phyloP scores from a whole-genome alignment of 2,329 filamentous ascomycete species.

The Ceratocystiopsis brevicomis region DNA sequence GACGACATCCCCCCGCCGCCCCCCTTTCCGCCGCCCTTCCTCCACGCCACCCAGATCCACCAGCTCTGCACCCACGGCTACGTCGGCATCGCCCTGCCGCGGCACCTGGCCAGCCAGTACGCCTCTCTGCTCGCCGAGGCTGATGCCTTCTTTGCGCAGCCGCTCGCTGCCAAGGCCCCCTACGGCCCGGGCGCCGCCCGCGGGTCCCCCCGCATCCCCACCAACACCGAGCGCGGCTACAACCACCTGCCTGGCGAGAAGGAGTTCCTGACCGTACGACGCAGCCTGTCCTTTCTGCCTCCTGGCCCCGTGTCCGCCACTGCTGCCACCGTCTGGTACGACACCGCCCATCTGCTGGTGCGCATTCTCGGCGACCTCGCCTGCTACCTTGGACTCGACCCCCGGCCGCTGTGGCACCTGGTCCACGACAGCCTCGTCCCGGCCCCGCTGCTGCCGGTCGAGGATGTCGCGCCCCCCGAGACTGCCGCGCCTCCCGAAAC shows the following conservation, averaged over 20 bases:
- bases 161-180: conserved; percentile 2
- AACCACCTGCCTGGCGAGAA: conserved; percentile 8
- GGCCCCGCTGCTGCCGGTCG: background rate
- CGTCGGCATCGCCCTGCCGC: conserved; percentile 6
- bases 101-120: conserved; percentile 2
- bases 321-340: conserved; percentile 7
- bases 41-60: conserved; percentile 3
- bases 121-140: conserved; percentile 2
- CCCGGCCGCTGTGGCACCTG: conserved; percentile 7
- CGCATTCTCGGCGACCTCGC: conserved; percentile 10
- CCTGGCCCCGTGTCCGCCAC: background rate
- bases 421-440: conserved; percentile 7
- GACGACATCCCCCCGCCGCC: conserved; percentile 1
- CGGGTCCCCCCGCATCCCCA: conserved; percentile 3
- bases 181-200: conserved; percentile 4
- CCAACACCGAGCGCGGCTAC: conserved; percentile 10
- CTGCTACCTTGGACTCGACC: conserved; percentile 4
- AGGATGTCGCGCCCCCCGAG: too few relatives aligned
- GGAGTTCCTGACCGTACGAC: conserved; percentile 10
- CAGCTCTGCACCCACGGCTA: conserved; percentile 11
- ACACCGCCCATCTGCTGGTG: conserved; percentile 9
- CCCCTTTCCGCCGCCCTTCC: conserved; percentile 8
- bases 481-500: too few relatives aligned
- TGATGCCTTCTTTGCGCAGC: conserved; percentile 8
- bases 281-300: conserved; percentile 8